Percentiles rank a stretch among this genome's conserved stretches.
Conservation (phyloP, 768 basidiomycete genomes). For the Pulveroboletus ravenelii region DNA sequence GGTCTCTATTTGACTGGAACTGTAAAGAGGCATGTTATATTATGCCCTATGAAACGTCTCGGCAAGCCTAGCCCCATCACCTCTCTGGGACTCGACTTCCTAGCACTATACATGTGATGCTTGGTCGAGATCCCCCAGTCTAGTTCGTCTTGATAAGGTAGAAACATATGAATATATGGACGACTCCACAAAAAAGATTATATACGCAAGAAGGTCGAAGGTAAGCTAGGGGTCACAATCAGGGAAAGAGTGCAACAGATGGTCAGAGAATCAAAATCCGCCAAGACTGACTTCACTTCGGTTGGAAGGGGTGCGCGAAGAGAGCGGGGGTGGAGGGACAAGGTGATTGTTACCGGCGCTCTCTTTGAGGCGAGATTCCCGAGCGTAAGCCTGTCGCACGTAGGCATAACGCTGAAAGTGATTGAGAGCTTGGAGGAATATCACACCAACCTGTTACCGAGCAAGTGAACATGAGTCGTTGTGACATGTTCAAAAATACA, state of each 20-base stretch:
- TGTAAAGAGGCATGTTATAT: neutral
- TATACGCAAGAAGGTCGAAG: slow-evolving; percentile 30
- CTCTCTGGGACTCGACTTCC: neutral
- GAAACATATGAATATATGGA: neutral
- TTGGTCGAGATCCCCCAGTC: neutral
- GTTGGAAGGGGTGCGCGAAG: slow-evolving; percentile 36
- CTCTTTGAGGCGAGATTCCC: slow-evolving; percentile 44
- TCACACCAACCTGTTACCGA: slow-evolving; percentile 60
- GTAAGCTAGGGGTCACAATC: slow-evolving; percentile 20
- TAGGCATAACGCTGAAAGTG: slow-evolving; percentile 89
- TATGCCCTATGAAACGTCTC: neutral
- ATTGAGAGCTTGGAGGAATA: slow-evolving; percentile 75
- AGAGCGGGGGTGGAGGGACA: slow-evolving; percentile 27
- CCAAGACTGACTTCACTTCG: slow-evolving; percentile 42
- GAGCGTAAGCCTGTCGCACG: slow-evolving; percentile 72
- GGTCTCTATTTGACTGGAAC: neutral
- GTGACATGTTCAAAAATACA: slow-evolving; percentile 4
- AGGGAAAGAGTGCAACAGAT: neutral
- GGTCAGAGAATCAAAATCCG: slow-evolving; percentile 23
- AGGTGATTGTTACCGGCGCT: slow-evolving; percentile 26
- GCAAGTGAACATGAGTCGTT: neutral
- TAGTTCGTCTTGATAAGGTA: neutral
- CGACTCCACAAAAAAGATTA: slow-evolving; percentile 3
- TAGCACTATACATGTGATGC: neutral
- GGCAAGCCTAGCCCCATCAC: neutral